Base-by-base conservation (phyloP, 2,329 filamentous ascomycete genomes). In the Bisporella sp. region DNA sequence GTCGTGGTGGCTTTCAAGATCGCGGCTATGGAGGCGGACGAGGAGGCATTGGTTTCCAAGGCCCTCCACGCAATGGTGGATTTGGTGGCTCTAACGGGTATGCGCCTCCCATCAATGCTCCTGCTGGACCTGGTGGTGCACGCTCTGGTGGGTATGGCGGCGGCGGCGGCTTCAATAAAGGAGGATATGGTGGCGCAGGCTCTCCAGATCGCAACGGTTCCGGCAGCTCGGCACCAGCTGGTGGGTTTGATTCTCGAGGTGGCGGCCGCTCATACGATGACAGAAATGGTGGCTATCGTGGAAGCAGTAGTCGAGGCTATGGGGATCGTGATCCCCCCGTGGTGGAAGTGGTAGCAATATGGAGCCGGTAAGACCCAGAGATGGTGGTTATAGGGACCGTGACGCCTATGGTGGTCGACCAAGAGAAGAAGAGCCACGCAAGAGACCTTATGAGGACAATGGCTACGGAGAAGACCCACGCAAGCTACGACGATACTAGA, bases 391-490 rank as follows among this genome's bases (percentile, higher is more conserved):
- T 47, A 70, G 75, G 46, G 74, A 79, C 54, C 76, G 74, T 49
- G 67, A 79, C 68, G 68, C 76, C 62, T 60, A 69, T 64, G 66
- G 76, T 47, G 76, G 78, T 68, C 68, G 76, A 62, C 71, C 75
- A 58, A 77, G 76, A 51, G 69, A 78, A 50, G 73, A 77, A 52
- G 68, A 71, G 44, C 64, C 80, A 41, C 67, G 76, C 43, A 79
- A 80, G 70, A 69, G 77, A 64, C 68, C 67, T 54, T 63, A 72
- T 66, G 79, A 83, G 41, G 54, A 56, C 69, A 90, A 95, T 47
- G 77, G 82, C 47, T 89, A 87, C 69, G 90, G 95, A 47, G 89
- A 96, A 64, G 91, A 96, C 68, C 79, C 81, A 46, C 70, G 64
- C 52, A 85, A 85, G 68, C 65, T 84, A 55, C 79, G 81, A 57